phyloP scores from a whole-genome alignment of 202 grass and related monocot genomes.

The Carex sylvatica region DNA sequence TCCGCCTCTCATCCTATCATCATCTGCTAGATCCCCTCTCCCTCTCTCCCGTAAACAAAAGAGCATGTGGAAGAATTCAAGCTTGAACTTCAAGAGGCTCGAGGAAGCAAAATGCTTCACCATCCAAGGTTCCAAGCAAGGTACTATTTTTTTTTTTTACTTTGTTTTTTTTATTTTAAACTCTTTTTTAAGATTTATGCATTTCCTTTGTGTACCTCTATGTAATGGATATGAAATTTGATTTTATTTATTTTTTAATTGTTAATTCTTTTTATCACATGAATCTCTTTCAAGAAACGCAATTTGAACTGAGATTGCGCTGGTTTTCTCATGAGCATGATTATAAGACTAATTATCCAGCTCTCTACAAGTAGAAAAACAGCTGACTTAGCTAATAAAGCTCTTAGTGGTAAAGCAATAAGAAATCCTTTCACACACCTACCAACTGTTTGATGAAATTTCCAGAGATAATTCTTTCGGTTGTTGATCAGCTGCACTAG shows the following conservation, averaged over 20 bases:
- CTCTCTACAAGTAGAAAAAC: background rate
- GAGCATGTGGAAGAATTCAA: no score
- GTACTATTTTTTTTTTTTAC: no score
- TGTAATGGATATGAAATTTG: no score
- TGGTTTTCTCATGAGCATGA: background rate
- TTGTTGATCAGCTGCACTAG: background rate
- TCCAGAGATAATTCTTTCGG: background rate
- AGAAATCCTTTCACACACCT: background rate
- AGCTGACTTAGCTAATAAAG: background rate
- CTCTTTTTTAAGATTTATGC: no score
- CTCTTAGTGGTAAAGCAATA: background rate
- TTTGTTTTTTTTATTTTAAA: no score
- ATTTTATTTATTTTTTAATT: background rate
- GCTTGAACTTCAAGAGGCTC: no score
- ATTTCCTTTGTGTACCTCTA: no score
- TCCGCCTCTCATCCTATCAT: no score
- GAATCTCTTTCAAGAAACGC: background rate
- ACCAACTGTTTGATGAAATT: conserved; percentile 47
- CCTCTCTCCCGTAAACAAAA: no score
- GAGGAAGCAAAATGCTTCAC: no score
- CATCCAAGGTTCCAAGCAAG: no score
- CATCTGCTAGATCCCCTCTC: no score
- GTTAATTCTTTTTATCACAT: background rate
- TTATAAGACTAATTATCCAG: background rate
- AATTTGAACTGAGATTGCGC: background rate